These are phyloP conservation scores for Dictyostelium purpureum DNA, from an alignment of 78 protist genomes.

Conservation along the genomic window DNA sequence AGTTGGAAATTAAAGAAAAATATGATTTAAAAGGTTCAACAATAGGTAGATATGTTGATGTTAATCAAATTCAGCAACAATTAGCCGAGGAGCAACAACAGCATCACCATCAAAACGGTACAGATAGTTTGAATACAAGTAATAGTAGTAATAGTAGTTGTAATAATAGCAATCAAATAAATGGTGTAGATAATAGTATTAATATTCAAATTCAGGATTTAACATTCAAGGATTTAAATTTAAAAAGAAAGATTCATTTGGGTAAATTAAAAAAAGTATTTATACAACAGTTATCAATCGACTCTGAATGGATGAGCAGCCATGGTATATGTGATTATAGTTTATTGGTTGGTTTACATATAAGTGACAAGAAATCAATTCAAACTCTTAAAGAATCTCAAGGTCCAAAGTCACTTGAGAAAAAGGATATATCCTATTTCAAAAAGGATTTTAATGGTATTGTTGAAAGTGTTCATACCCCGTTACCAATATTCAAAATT, in stretches of 20 bases:
- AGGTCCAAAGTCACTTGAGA: background rate
- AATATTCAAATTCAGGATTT: background rate
- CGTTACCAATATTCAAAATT: background rate
- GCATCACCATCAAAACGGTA: background rate
- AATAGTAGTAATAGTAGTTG: background rate
- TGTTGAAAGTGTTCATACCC: background rate
- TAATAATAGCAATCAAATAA: background rate
- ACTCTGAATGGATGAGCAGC: constrained; percentile 63
- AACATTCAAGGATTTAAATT: constrained; percentile 76
- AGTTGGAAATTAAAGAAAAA: constrained; percentile 29
- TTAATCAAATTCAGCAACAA: constrained; percentile 17
- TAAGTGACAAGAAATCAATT: constrained; percentile 20
- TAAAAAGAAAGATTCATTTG: constrained; percentile 48
- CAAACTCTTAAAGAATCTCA: background rate
- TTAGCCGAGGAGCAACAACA: background rate
- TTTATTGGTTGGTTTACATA: constrained; percentile 70
- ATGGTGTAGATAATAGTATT: background rate
- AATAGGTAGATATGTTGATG: constrained; percentile 62
- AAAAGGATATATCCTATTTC: constrained; percentile 58
- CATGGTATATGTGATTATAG: constrained; percentile 76
- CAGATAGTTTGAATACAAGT: background rate
- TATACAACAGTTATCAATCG: constrained; percentile 31
- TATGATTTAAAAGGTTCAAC: constrained; percentile 81
- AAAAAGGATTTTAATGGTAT: constrained; percentile 53
- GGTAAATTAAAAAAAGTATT: constrained; percentile 37